These are phyloP conservation scores for Termitomyces eurrhizus DNA, from an alignment of 768 basidiomycete genomes.

Conservation along the genomic window DNA sequence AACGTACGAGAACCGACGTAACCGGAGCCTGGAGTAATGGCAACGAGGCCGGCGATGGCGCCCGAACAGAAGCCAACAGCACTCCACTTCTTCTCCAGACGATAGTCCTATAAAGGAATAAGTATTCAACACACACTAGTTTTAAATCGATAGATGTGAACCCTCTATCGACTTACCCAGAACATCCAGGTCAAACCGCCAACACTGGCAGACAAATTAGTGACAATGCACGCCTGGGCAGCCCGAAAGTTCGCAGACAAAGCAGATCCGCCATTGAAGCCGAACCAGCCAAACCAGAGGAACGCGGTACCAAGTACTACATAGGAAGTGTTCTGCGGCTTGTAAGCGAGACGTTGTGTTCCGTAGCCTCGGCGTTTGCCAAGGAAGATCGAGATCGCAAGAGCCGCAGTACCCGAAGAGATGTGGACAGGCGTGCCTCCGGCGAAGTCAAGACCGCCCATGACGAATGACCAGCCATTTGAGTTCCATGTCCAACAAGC, in stretches of 20 bases:
- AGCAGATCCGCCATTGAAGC: conserved; percentile 92
- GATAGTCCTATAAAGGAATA: conserved; percentile 58
- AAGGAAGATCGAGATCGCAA: conserved; percentile 88
- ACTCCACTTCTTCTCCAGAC: conserved; percentile 91
- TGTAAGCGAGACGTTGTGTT: conserved; percentile 87
- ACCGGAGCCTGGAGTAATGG: conserved; percentile 84
- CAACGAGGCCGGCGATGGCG: conserved; percentile 86
- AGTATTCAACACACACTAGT: not conserved
- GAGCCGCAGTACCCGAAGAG: conserved; percentile 85
- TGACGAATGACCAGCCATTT: conserved; percentile 67
- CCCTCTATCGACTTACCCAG: conserved; percentile 45
- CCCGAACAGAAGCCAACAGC: conserved; percentile 96
- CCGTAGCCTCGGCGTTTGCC: conserved; percentile 91
- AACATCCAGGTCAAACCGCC: conserved; percentile 92
- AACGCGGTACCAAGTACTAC: conserved; percentile 91
- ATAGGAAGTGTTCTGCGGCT: conserved; percentile 89
- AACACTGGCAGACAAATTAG: conserved; percentile 88
- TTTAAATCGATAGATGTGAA: not conserved
- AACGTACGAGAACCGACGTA: conserved; percentile 71
- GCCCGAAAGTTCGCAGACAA: conserved; percentile 87
- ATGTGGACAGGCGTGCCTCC: conserved; percentile 98
- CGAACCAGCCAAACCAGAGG: conserved; percentile 97
- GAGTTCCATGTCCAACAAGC: conserved; percentile 97
- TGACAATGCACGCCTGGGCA: conserved; percentile 85
- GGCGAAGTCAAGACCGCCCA: conserved; percentile 89